Evolutionary conservation across 2,329 filamentous ascomycete species (phyloP).

Genomic region (Curvularia eragrostidis): DNA sequence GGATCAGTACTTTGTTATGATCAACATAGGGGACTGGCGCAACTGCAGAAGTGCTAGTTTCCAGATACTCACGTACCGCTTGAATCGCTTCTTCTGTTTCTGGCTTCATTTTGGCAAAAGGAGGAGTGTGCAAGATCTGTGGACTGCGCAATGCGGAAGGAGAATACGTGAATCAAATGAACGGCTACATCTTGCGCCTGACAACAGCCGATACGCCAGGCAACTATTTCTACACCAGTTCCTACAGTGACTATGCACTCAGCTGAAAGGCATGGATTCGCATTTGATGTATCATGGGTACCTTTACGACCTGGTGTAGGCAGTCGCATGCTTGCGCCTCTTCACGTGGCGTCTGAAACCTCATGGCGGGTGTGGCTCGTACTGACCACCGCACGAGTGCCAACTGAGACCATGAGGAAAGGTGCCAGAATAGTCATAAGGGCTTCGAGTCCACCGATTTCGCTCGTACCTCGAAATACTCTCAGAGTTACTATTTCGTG

Average conservation of each 20-base stretch:
- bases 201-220: constrained; percentile 11
- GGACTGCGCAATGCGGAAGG: background rate
- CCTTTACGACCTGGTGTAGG: constrained; percentile 3
- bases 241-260: constrained; percentile 10
- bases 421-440: constrained; percentile 1
- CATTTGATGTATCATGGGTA: constrained; percentile 15
- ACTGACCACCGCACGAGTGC: constrained; percentile 3
- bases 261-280: constrained; percentile 18
- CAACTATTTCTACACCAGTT: constrained; percentile 15
- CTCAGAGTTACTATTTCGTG: background rate
- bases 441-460: background rate
- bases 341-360: constrained; percentile 13
- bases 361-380: constrained; percentile 3
- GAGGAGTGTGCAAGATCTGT: background rate
- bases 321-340: constrained; percentile 12
- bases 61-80: constrained; percentile 13
- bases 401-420: background rate
- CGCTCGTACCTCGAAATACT: background rate
- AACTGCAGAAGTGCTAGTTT: background rate
- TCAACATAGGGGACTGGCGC: background rate
- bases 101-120: constrained; percentile 22
- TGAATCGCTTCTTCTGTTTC: constrained; percentile 26
- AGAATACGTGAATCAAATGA: constrained; percentile 5
- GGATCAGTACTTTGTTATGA: constrained; percentile 6
- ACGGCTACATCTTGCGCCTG: constrained; percentile 5